Base-by-base conservation (phyloP, 139 green algal species). In the Chlamydomonas incerta region DNA sequence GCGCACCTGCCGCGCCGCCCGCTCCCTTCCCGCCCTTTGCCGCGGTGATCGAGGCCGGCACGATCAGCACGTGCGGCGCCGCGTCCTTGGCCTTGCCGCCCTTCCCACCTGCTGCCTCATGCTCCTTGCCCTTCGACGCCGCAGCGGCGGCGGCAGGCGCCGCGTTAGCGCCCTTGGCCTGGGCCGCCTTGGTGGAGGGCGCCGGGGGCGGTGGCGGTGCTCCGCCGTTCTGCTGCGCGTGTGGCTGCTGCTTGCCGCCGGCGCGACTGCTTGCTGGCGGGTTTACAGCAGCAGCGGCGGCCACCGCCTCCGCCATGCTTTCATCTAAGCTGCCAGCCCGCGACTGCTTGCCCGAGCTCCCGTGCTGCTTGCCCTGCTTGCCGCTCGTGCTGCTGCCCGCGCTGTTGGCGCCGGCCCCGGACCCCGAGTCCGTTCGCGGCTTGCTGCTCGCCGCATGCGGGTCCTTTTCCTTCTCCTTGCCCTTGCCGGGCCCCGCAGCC, bases 351-450 rank as follows among this genome's bases (percentile, higher is more conserved):
- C 77, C 77, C 3, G 28, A 13, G 24, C 34, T 10, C 26, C 23
- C 34, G 29, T 83, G 75, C 58, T 83, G 75, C 75, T 83, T 83
- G 29, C 31, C 37, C 35, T 72, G 60, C 60, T 83, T 72, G 34
- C 60, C 31, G 35, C 74, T 26, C 28, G 62, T 34, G 62, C 14
- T 33, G 62, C 74, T 79, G 47, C 21, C 57, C 74, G 74, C 55
- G n/a, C 74, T 72, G 67, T 31, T 72, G 67, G 1, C 37, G 31
- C 17, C 60, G 37, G 20, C 55, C 11, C 8, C 18, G 55, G 2
- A 6, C 41, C 41, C 41, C 5, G 41, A 5, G 41, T 50, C 41
- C 8, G 41, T 8, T 50, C 41, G 41, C 8, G 41, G 8, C 41
- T 50, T 50, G 41, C 41, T 50, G 41, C 41, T 8, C 41, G 41